phyloP scores from a whole-genome alignment of 164 flowering plant genomes.

The Stephania japonica region DNA sequence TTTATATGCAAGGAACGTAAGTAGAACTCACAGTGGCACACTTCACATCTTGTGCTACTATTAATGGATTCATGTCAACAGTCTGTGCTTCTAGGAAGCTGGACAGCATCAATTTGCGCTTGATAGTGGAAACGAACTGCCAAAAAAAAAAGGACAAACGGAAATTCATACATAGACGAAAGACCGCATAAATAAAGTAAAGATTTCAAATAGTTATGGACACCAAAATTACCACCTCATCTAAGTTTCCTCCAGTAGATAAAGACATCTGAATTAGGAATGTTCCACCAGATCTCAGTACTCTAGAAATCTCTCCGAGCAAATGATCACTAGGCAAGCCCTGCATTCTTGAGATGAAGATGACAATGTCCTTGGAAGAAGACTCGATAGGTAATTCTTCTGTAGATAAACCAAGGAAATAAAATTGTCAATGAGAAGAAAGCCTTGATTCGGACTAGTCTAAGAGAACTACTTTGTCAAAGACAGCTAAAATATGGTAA shows the following conservation, averaged over 20 bases:
- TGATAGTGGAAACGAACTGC: constrained; percentile 45
- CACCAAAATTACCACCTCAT: constrained; percentile 24
- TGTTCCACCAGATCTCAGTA: constrained; percentile 69
- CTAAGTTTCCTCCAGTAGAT: constrained; percentile 17
- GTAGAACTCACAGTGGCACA: constrained; percentile 42
- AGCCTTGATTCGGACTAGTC: not conserved
- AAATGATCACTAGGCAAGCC: constrained; percentile 44
- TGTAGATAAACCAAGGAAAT: constrained; percentile 16
- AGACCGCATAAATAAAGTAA: not conserved
- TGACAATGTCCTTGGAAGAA: constrained; percentile 43
- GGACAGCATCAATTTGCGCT: constrained; percentile 55
- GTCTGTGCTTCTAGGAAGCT: constrained; percentile 59
- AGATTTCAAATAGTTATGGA: constrained; percentile 5
- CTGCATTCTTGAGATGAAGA: constrained; percentile 28
- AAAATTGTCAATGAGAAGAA: not conserved
- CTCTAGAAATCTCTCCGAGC: constrained; percentile 49
- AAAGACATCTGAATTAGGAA: constrained; percentile 32
- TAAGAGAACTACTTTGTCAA: not conserved
- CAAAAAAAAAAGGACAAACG: constrained; percentile 4
- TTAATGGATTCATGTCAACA: constrained; percentile 27
- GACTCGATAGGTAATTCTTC: constrained; percentile 59
- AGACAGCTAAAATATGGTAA: not conserved
- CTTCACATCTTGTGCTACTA: constrained; percentile 20
- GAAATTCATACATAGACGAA: not conserved
- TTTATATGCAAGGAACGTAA: not conserved